Conservation (phyloP, 1,284 basidiomycete species). For the Rhodotorula sp. region DNA sequence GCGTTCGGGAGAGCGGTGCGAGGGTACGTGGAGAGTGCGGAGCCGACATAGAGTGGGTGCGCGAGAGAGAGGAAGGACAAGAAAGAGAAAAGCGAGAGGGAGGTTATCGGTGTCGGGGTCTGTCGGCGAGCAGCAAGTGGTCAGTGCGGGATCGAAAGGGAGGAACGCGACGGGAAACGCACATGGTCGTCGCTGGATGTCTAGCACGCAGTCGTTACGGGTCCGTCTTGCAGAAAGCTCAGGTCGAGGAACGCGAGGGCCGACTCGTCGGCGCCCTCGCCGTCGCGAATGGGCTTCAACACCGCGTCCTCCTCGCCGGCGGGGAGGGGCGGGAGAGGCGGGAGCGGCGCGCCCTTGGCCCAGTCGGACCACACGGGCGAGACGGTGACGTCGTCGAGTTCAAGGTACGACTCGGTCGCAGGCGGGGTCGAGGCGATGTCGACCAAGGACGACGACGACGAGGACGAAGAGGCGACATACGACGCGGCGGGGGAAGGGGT, state of each 20-base stretch:
- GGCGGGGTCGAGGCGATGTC: constrained; percentile 20
- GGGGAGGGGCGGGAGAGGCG: neutral
- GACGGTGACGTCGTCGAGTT: constrained; percentile 18
- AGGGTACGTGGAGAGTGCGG: neutral
- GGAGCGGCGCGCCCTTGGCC: constrained; percentile 17
- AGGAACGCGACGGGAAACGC: neutral
- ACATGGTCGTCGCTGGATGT: neutral
- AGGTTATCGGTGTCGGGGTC: constrained; percentile 19
- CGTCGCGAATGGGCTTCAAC: neutral
- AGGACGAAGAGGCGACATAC: neutral
- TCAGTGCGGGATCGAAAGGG: too few species aligned
- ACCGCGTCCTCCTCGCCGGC: neutral
- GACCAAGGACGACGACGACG: neutral
- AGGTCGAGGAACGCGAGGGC: constrained; percentile 24
- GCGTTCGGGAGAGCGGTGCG: neutral
- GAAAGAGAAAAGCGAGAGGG: neutral
- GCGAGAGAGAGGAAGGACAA: neutral
- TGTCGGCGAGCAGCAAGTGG: neutral
- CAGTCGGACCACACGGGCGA: constrained; percentile 27
- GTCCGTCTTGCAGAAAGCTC: constrained; percentile 19
- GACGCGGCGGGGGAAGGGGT: neutral
- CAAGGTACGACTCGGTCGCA: constrained; percentile 21
- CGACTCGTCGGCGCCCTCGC: constrained; percentile 11
- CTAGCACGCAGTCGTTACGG: neutral
- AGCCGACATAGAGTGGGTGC: neutral